Conservation (phyloP, 768 basidiomycete genomes). For the Lentinula guzmanii region DNA sequence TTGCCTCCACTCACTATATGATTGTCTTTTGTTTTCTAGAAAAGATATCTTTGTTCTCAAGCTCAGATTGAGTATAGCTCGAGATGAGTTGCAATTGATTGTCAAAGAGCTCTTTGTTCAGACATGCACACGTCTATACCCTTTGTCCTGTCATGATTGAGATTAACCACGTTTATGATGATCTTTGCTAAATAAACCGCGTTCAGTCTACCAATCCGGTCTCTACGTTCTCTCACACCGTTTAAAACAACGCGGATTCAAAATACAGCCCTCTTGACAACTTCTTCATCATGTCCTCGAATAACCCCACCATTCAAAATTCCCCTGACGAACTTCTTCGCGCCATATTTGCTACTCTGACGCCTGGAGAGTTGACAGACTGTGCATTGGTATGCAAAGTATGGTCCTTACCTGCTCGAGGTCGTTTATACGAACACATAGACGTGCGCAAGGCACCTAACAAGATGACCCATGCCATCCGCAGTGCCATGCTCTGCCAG, state of each 20-base stretch:
- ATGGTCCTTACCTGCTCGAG: not conserved
- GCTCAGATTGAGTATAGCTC: not conserved
- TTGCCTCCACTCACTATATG: not conserved
- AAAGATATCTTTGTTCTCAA: not conserved
- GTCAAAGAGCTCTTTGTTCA: not conserved
- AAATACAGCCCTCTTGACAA: not conserved
- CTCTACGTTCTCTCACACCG: not conserved
- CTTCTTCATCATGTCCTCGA: not conserved
- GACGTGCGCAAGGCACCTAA: not conserved
- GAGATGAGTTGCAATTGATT: not conserved
- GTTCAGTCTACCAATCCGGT: not conserved
- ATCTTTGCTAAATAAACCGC: slow-evolving; percentile 2
- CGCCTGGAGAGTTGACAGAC: not conserved
- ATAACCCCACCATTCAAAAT: slow-evolving; percentile 1
- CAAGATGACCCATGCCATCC: not conserved
- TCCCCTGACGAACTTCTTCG: not conserved
- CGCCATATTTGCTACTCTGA: not conserved
- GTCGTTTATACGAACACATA: slow-evolving; percentile 1
- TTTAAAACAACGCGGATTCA: not conserved
- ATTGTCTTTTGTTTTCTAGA: not conserved
- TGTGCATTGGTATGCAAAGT: slow-evolving; percentile 1
- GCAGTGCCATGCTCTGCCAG: not conserved
- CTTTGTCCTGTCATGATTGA: slow-evolving; percentile 4
- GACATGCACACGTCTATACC: not conserved
- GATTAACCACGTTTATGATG: slow-evolving; percentile 5